A percentile compares a stretch with the other conserved stretches of the same genome.
phyloP scores from a whole-genome alignment of 352 stramenopile species.

The Pythium dissimile region DNA sequence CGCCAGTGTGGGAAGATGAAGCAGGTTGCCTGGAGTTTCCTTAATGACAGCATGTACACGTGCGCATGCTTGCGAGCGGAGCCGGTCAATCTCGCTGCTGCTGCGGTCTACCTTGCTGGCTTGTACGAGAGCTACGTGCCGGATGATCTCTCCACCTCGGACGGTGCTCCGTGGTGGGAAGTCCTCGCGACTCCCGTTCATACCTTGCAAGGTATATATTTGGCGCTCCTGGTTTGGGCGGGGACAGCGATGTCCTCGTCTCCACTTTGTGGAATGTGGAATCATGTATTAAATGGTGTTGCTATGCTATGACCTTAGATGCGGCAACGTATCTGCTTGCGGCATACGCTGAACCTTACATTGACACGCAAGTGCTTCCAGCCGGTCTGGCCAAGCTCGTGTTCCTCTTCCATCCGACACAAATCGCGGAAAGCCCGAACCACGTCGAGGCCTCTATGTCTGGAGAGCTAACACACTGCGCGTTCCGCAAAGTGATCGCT shows the following conservation, averaged over 20 bases:
- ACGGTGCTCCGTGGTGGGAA: constrained; percentile 67
- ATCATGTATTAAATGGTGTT: constrained; percentile 67
- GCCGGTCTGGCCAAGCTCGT: constrained; percentile 71
- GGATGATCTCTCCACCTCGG: constrained; percentile 45
- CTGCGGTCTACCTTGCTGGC: constrained; percentile 79
- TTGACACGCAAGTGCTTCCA: constrained; percentile 70
- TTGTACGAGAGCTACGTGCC: constrained; percentile 83
- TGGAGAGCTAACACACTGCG: constrained; percentile 6
- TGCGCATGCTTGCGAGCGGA: constrained; percentile 75
- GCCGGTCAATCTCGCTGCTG: constrained; percentile 64
- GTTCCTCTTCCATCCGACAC: constrained; percentile 62
- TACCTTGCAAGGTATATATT: constrained; percentile 80
- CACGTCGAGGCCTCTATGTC: constrained; percentile 14
- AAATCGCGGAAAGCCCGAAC: constrained; percentile 51
- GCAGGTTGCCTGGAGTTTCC: constrained; percentile 84
- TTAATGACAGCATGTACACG: constrained; percentile 88
- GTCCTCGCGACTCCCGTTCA: constrained; percentile 58
- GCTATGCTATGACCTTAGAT: constrained; percentile 63
- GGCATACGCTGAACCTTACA: constrained; percentile 76
- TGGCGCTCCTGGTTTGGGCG: constrained; percentile 34
- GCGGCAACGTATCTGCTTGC: constrained; percentile 72
- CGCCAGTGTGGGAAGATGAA: constrained; percentile 75
- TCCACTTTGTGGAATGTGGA: constrained; percentile 26
- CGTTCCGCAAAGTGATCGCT: constrained; percentile 10
- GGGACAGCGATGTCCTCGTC: constrained; percentile 5